Base-by-base conservation (phyloP, 441 rosid genomes). In the Cnidoscolus chayamansa region DNA sequence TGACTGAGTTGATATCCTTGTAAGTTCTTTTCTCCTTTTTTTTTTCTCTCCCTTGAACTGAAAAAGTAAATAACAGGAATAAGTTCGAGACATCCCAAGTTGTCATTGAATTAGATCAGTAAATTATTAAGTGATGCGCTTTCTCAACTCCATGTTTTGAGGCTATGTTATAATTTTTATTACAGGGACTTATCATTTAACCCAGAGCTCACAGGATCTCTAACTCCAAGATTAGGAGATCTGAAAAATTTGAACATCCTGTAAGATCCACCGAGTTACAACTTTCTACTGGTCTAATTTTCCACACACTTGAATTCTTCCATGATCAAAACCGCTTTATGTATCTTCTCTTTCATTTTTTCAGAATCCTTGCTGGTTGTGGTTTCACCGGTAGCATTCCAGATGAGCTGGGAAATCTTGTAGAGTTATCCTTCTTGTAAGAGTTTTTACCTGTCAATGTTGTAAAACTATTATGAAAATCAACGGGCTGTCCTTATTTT, bases 131-230 rank as follows among this genome's bases (percentile, higher is more conserved):
- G 51, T 31, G 15, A 4, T 35, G 10, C 17, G 4, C 32, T 40
- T 35, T 63, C 51, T 25, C 45, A 7, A 64, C n/a, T 56, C 64
- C 53, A 64, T 67, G 58, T 55, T 65, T 48, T 64, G 61, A 51
- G 57, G 50, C 25, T 32, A n/a, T 76, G 72, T 68, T 2, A 64
- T 67, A 74, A 69, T 87, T 76, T 74, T 68, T 4, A 64, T 69
- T 75, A 69, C 88, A 95, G 99, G 88, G 99, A 89, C 79, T 81
- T 95, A 65, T 95, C 99, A 3, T 92, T 77, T 59, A 95, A 95
- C 75, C 81, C 43, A 68, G 94, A 80, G 40, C 96, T 95, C 59
- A 86, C 84, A 0, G 95, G 99, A 64, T 75, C 91, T 19, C 75
- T 95, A 20, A 81, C 98, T 72, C 89, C 96, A 2, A 82, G 84